These are phyloP conservation scores for Amaranthus tricolor DNA, from an alignment of 179 eudicot species.

Conservation along the genomic window DNA sequence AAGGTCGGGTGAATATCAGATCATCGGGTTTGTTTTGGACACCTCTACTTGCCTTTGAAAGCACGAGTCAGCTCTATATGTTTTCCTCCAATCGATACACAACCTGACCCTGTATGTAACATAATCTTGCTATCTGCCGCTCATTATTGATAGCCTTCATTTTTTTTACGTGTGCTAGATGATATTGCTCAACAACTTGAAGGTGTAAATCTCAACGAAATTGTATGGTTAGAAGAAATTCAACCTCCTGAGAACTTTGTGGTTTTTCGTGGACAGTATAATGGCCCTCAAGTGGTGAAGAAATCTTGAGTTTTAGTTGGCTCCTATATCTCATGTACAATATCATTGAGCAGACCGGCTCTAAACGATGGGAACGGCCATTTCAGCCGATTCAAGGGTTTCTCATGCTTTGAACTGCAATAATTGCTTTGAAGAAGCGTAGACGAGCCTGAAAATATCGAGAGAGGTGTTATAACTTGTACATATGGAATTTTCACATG, in stretches of 20 bases:
- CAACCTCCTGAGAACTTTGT: conserved; percentile 87
- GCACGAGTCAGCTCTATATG: too few species aligned
- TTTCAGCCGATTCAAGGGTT: conserved; percentile 15
- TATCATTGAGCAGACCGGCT: conserved; percentile 19
- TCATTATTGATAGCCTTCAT: conserved; percentile 2
- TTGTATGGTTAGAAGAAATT: conserved; percentile 90
- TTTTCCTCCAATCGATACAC: too few species aligned
- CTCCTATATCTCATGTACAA: conserved; percentile 8
- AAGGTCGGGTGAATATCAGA: too few species aligned
- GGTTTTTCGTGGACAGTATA: conserved; percentile 76
- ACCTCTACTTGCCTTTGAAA: too few species aligned
- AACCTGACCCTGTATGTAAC: too few species aligned
- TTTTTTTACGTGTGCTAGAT: conserved; percentile 20
- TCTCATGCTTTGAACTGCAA: conserved; percentile 19
- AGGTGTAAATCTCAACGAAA: conserved; percentile 49
- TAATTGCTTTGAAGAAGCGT: conserved; percentile 25
- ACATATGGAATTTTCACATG: conserved; percentile 35
- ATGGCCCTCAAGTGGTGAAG: conserved; percentile 54
- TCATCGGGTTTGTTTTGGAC: too few species aligned
- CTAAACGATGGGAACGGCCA: background rate
- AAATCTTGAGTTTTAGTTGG: conserved; percentile 29
- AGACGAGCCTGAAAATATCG: conserved; percentile 15
- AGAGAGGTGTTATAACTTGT: conserved; percentile 33
- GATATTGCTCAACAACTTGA: conserved; percentile 60
- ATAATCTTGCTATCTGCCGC: background rate